Base-by-base conservation (phyloP, 495 filamentous ascomycete species). In the Penicillium canescens region DNA sequence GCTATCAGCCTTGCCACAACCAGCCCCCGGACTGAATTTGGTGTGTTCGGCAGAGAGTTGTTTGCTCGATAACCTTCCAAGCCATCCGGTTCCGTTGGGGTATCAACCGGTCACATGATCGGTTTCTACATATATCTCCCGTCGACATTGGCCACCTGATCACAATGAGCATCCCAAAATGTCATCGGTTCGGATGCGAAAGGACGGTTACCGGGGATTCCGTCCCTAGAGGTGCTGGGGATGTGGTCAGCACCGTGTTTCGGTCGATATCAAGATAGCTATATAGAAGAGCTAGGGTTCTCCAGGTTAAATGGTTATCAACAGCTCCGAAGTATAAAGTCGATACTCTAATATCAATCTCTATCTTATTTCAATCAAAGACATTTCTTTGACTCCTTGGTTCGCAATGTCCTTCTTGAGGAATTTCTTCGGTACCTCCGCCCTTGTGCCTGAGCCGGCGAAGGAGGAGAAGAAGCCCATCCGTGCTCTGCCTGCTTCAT, bases 401-500 rank as follows among this genome's bases (percentile, higher is more conserved):
- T 47, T 42, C 46, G 48, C 51, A 54, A 66, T 68, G 65, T 67
- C 65, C 16, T 67, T 67, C 54, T 42, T 67, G 34, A 62, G 52
- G 54, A 67, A 67, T 50, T 67, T 48, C 45, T 67, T 67, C 39
- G 65, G 65, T 16, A 67, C 65, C n/a, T 42, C 61, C 21, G 46
- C 55, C 9, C 33, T 52, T 9, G 39, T 56, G 23, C 50, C 31
- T 3, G 37, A 43, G 16, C 50, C 43, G 24, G 41, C 59, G 34
- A 56, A 57, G 13, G 60, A 65, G 14, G 54, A 55, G 14, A 61
- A 54, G 36, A 57, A 46, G 6, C 57, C 75, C 23, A 56, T 70
- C 16, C 67, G 74, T 35, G 72, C 73, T 31, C 61, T 80, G 9
- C 76, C 76, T 20, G 68, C 73, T 12, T 71, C 69, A 6, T 80